Percentiles rank a stretch among this genome's conserved stretches.
These are phyloP conservation scores for Suillus subluteus DNA, from an alignment of 768 basidiomycete species.

Conservation along the genomic window DNA sequence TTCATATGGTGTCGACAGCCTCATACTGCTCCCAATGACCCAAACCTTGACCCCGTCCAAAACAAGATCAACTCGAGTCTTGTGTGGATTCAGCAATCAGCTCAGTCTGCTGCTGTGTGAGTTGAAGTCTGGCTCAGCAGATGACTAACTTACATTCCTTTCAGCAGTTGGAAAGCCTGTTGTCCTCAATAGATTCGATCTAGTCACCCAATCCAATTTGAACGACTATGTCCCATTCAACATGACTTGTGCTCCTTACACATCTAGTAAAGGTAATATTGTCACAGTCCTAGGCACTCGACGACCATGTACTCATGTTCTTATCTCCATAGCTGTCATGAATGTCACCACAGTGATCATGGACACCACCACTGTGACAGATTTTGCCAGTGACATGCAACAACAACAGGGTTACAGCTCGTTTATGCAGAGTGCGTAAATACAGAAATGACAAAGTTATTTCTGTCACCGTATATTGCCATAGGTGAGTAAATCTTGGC, in stretches of 20 bases:
- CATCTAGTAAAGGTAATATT: slow-evolving; percentile 33
- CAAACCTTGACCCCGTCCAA: slow-evolving; percentile 52
- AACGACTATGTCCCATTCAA: slow-evolving; percentile 68
- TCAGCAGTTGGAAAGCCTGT: slow-evolving; percentile 60
- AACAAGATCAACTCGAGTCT: slow-evolving; percentile 54
- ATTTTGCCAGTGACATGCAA: slow-evolving; percentile 57
- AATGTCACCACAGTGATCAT: too few species aligned
- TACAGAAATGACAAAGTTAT: background rate
- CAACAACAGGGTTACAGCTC: slow-evolving; percentile 55
- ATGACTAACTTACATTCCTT: slow-evolving; percentile 11
- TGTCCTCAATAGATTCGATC: slow-evolving; percentile 58
- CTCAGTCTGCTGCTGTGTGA: slow-evolving; percentile 49
- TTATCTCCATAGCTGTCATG: background rate
- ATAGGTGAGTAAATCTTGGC: too few species aligned
- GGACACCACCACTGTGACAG: slow-evolving; percentile 35
- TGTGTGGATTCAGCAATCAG: slow-evolving; percentile 59
- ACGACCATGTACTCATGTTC: slow-evolving; percentile 5
- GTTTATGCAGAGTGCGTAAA: slow-evolving; percentile 51
- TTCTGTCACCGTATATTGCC: too few species aligned
- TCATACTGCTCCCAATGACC: slow-evolving; percentile 52
- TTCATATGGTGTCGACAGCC: slow-evolving; percentile 61
- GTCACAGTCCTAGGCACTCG: background rate
- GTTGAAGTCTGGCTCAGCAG: slow-evolving; percentile 14
- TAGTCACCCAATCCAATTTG: slow-evolving; percentile 59
- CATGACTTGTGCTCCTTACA: slow-evolving; percentile 45